These are phyloP conservation scores for Cenchrus americanus DNA, from an alignment of 176 grass and related monocot species.

Conservation along the genomic window DNA sequence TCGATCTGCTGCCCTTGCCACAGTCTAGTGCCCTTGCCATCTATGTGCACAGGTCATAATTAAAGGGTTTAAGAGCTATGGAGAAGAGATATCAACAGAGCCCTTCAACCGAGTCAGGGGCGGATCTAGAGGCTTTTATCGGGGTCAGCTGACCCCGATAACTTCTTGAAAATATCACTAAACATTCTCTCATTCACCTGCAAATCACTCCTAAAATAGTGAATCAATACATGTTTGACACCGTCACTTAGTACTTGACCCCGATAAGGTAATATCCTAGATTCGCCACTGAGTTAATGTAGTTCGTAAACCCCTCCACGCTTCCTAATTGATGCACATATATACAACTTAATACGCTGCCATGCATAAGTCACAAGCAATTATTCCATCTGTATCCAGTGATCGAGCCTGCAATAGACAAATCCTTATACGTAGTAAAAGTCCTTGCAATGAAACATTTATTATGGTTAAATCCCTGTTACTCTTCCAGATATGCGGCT, in stretches of 20 bases:
- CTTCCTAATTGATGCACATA: background rate
- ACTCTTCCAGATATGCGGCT: background rate
- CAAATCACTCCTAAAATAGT: too few relatives aligned
- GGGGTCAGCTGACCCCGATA: too few relatives aligned
- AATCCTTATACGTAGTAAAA: background rate
- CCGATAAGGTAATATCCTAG: too few relatives aligned
- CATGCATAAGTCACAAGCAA: background rate
- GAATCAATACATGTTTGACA: too few relatives aligned
- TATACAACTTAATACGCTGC: background rate
- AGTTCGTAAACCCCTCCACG: background rate
- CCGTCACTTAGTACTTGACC: too few relatives aligned
- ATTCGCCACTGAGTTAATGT: conserved; percentile 93
- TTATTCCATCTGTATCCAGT: background rate
- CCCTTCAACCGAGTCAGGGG: conserved; percentile 95
- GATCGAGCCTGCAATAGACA: background rate
- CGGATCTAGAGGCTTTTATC: too few relatives aligned
- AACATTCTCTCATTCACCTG: too few relatives aligned
- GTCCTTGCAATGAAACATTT: background rate
- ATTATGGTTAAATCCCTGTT: background rate
- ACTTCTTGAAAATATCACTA: too few relatives aligned
- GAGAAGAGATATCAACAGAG: conserved; percentile 82
- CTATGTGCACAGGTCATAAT: conserved; percentile 68
- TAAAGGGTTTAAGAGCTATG: conserved; percentile 96
- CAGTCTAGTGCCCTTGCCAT: background rate
- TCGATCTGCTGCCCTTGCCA: background rate